Percentiles rank a stretch among this genome's conserved stretches.
These are phyloP conservation scores for Rhododendron williamsianum DNA, from an alignment of 148 eudicot species.

Conservation along the genomic window DNA sequence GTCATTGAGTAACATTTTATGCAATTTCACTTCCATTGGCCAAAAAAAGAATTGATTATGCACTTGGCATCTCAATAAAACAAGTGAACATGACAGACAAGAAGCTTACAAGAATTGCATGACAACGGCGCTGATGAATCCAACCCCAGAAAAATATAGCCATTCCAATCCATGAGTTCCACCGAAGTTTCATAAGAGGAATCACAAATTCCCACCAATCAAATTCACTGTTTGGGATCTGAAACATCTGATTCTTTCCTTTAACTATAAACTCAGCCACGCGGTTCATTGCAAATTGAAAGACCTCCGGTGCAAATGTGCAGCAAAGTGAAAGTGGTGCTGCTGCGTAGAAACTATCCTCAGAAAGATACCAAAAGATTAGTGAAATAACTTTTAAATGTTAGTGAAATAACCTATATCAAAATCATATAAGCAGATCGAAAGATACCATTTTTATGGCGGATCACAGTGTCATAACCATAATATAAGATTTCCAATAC, in stretches of 20 bases:
- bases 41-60: not conserved
- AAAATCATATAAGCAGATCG: not conserved
- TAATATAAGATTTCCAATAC: not conserved
- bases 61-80: not conserved
- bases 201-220: constrained; percentile 37
- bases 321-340: constrained; percentile 86
- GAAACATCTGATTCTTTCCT: constrained; percentile 54
- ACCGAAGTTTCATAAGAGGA: constrained; percentile 61
- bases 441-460: not conserved
- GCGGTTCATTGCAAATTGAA: constrained; percentile 27
- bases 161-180: constrained; percentile 78
- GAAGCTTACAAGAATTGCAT: constrained; percentile 76
- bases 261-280: constrained; percentile 52
- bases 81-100: not conserved
- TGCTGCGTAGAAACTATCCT: constrained; percentile 71
- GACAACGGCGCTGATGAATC: constrained; percentile 78
- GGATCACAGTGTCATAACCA: not conserved
- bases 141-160: constrained; percentile 78
- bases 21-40: not conserved
- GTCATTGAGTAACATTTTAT: not conserved
- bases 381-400: constrained; percentile 1
- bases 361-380: constrained; percentile 26
- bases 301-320: constrained; percentile 51
- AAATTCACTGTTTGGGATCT: constrained; percentile 38
- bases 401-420: not conserved